Evolutionary conservation across 1,284 basidiomycete genomes (phyloP).

Genomic region (Ganoderma lucidum): DNA sequence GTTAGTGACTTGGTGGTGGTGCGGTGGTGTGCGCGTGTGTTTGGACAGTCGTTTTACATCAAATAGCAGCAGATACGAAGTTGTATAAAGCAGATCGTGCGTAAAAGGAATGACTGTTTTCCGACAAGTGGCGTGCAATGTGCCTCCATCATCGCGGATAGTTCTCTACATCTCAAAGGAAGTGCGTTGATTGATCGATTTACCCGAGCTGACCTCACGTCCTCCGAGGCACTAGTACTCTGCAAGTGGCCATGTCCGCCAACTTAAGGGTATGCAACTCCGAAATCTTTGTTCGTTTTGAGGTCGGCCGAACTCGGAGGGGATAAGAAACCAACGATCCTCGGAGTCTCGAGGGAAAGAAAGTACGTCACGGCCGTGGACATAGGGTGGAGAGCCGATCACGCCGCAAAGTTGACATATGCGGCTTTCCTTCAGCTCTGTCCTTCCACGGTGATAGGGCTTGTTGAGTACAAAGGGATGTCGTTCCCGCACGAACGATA

Average conservation of each 20-base stretch:
- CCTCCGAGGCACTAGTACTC: not conserved
- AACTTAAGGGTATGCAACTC: not conserved
- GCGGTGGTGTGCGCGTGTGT: not conserved
- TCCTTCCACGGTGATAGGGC: not conserved
- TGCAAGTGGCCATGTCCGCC: not conserved
- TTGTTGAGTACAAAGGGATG: not conserved
- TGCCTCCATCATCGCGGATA: not conserved
- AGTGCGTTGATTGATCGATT: not conserved
- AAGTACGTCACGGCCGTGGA: not conserved
- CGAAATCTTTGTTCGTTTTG: not conserved
- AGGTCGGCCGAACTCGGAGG: not conserved
- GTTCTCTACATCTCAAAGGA: too few relatives aligned
- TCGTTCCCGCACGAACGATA: not conserved
- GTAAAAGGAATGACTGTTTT: not conserved
- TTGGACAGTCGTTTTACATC: conserved; percentile 1
- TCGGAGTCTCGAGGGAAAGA: not conserved
- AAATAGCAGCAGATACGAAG: not conserved
- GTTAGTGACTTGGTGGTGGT: too few relatives aligned
- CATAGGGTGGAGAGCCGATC: not conserved
- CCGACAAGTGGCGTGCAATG: not conserved
- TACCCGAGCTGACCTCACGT: not conserved
- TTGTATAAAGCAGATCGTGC: not conserved
- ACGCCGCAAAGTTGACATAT: too few relatives aligned
- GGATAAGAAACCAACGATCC: not conserved
- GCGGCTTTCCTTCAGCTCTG: not conserved